These are phyloP conservation scores for Nidularia pulvinata DNA, from an alignment of 768 basidiomycete species.

Conservation along the genomic window DNA sequence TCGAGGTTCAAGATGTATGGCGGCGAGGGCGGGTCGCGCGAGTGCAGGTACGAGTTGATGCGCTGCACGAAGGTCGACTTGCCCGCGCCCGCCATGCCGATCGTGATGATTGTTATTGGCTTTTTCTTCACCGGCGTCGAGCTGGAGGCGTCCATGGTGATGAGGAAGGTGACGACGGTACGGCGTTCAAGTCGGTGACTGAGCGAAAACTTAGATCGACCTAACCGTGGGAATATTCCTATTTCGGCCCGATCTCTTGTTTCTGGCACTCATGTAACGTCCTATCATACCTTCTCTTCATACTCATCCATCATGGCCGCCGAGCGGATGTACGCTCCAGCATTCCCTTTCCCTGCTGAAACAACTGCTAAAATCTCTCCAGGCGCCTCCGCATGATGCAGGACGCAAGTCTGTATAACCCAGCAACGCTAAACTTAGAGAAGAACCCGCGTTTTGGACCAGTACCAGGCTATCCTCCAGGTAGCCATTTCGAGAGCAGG, in stretches of 20 bases:
- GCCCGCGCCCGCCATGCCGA: conserved; percentile 97
- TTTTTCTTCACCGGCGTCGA: conserved; percentile 39
- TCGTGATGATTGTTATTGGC: conserved; percentile 84
- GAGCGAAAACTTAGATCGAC: neutral
- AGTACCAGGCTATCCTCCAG: conserved; percentile 15
- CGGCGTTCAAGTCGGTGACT: neutral
- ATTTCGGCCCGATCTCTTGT: neutral
- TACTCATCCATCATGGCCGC: conserved; percentile 7
- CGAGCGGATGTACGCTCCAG: conserved; percentile 19
- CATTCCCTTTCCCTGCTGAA: neutral
- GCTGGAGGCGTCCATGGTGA: conserved; percentile 1
- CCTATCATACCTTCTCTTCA: neutral
- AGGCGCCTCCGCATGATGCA: conserved; percentile 18
- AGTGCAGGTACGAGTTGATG: conserved; percentile 90
- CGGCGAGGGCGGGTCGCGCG: conserved; percentile 56
- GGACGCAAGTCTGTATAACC: conserved; percentile 13
- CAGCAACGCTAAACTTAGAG: conserved; percentile 3
- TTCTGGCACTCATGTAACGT: neutral
- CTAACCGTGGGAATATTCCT: neutral
- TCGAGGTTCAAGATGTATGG: conserved; percentile 99
- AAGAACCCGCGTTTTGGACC: conserved; percentile 17
- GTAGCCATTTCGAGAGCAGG: conserved; percentile 18
- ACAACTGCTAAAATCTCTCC: neutral
- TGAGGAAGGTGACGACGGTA: neutral
- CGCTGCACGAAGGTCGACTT: conserved; percentile 98